phyloP scores from a whole-genome alignment of 129 eudicot species.

The Logfia minima region DNA sequence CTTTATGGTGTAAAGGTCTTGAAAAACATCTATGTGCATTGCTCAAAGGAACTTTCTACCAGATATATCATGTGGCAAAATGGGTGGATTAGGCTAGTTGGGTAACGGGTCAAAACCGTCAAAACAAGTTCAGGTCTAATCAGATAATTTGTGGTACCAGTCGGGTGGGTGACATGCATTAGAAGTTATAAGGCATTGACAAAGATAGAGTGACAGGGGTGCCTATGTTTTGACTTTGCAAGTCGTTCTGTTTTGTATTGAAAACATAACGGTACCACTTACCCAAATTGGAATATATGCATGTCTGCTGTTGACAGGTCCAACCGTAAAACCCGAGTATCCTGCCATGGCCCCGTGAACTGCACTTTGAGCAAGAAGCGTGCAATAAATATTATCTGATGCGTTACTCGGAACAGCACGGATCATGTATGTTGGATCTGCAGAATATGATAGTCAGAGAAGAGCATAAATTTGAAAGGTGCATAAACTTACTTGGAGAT shows the following conservation, averaged over 20 bases:
- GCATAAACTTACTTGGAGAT: background rate
- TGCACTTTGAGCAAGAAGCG: slow-evolving; percentile 93
- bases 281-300: slow-evolving; percentile 86
- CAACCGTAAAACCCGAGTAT: slow-evolving; percentile 84
- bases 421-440: slow-evolving; percentile 96
- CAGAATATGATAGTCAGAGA: slow-evolving; percentile 22
- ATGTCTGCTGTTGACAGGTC: slow-evolving; percentile 87
- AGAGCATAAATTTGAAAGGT: background rate
- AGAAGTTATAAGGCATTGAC: background rate
- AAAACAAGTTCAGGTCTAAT: background rate
- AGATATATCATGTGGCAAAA: too few relatives aligned
- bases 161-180: background rate
- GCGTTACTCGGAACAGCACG: slow-evolving; percentile 91
- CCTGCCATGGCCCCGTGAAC: slow-evolving; percentile 98
- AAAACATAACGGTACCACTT: slow-evolving; percentile 24
- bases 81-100: too few relatives aligned
- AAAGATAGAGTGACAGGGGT: background rate
- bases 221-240: background rate
- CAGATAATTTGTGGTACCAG: background rate
- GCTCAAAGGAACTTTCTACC: too few relatives aligned
- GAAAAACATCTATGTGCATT: background rate
- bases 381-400: slow-evolving; percentile 84
- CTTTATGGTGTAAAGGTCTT: slow-evolving; percentile 1
- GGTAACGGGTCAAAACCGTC: too few relatives aligned
- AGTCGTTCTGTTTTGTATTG: background rate